phyloP scores from a whole-genome alignment of 31 red algal genomes.

The Bonnemaisonia californica region DNA sequence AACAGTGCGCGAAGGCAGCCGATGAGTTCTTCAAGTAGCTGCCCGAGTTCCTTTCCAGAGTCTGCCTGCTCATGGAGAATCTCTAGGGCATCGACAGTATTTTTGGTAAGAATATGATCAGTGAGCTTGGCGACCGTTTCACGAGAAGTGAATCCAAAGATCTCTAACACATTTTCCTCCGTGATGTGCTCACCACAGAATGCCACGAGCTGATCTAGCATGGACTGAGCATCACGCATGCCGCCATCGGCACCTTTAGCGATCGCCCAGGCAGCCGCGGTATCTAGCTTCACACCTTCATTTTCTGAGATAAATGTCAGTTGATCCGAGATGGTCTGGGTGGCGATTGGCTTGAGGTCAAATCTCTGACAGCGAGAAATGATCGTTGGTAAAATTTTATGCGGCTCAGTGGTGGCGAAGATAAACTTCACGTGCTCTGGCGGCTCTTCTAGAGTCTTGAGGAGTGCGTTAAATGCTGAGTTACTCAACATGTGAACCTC shows the following conservation, averaged over 20 bases:
- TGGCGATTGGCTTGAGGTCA: neutral
- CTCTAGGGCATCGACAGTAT: no score
- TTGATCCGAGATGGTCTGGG: neutral
- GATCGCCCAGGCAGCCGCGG: neutral
- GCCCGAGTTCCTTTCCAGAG: no score
- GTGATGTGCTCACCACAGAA: neutral
- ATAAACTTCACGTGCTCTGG: conserved; percentile 19
- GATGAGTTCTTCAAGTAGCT: no score
- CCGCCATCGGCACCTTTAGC: conserved; percentile 3
- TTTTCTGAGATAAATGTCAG: neutral
- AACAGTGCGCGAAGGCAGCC: no score
- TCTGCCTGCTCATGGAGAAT: no score
- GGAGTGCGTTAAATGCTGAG: neutral
- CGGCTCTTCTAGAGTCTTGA: conserved; percentile 16
- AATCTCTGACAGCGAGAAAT: conserved; percentile 8
- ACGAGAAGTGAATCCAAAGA: conserved; percentile 9
- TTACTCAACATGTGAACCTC: conserved; percentile 9
- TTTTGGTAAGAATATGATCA: no score
- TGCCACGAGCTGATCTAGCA: conserved; percentile 4
- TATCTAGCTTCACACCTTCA: neutral
- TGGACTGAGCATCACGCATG: neutral
- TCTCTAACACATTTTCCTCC: neutral
- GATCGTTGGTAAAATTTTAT: conserved; percentile 14
- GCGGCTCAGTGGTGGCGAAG: conserved; percentile 7
- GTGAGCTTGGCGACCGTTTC: no score